These are phyloP conservation scores for Primulina huaijiensis DNA, from an alignment of 257 asterid genomes.

Conservation along the genomic window DNA sequence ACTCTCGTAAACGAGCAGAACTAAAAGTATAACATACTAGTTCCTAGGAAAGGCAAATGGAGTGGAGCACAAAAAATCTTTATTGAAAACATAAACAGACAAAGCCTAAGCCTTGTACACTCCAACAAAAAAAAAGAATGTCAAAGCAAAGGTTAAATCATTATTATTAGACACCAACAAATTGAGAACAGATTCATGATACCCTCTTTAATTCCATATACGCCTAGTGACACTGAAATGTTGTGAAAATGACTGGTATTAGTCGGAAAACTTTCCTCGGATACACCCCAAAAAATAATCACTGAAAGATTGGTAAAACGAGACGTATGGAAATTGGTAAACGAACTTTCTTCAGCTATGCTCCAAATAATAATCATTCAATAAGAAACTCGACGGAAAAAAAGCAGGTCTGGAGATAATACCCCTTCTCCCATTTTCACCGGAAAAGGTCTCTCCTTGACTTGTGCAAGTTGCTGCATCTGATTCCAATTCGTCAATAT, in stretches of 20 bases:
- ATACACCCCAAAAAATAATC: background rate
- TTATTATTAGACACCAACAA: background rate
- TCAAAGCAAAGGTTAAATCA: too few relatives aligned
- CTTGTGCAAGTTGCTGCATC: conserved; percentile 48
- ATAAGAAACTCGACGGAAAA: background rate
- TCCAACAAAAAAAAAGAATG: too few relatives aligned
- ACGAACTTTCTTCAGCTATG: background rate
- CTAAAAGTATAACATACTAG: too few relatives aligned
- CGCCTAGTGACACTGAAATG: background rate
- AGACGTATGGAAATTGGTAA: too few relatives aligned
- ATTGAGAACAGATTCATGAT: conserved; percentile 5
- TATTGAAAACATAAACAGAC: too few relatives aligned
- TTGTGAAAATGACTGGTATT: background rate
- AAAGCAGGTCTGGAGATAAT: conserved; percentile 10
- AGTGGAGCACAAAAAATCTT: too few relatives aligned
- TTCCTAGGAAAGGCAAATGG: too few relatives aligned
- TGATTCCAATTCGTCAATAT: conserved; percentile 25
- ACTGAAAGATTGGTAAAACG: too few relatives aligned
- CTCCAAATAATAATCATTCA: background rate
- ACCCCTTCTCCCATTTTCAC: conserved; percentile 46
- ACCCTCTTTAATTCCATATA: background rate
- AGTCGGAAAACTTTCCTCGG: background rate
- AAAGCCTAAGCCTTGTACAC: too few relatives aligned
- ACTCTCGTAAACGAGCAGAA: too few relatives aligned
- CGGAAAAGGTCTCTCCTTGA: conserved; percentile 33